phyloP scores from a whole-genome alignment of 2,329 filamentous ascomycete species.

The Cladosporium sp. region DNA sequence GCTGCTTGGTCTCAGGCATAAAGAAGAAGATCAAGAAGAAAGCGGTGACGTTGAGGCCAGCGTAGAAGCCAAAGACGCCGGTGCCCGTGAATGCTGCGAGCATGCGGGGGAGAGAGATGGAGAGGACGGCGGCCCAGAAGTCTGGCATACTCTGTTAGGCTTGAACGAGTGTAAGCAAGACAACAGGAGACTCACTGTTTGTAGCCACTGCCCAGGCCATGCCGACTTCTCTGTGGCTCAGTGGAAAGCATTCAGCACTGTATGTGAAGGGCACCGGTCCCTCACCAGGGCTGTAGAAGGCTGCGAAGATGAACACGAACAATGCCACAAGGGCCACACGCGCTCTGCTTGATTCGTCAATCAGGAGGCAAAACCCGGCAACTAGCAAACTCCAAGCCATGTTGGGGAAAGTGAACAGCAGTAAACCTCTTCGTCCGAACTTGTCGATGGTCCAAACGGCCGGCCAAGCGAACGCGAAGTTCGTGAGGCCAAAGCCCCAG shows the following conservation, averaged over 20 bases:
- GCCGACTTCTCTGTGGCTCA: constrained; percentile 64
- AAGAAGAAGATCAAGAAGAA: constrained; percentile 59
- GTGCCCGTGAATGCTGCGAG: constrained; percentile 43
- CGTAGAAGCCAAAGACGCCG: constrained; percentile 57
- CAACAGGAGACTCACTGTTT: constrained; percentile 31
- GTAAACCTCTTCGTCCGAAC: constrained; percentile 48
- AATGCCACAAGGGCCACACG: constrained; percentile 47
- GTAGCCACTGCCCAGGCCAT: constrained; percentile 66
- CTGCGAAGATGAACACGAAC: constrained; percentile 52
- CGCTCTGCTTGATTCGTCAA: constrained; percentile 35
- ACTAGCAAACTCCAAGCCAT: constrained; percentile 45
- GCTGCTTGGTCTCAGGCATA: constrained; percentile 33
- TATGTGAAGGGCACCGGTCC: constrained; percentile 61
- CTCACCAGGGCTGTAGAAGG: constrained; percentile 36
- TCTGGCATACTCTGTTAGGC: constrained; percentile 17
- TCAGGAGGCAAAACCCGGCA: constrained; percentile 48
- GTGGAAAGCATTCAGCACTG: constrained; percentile 62
- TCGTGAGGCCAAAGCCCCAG: constrained; percentile 52
- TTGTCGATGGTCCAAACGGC: constrained; percentile 55
- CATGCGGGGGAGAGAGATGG: constrained; percentile 45
- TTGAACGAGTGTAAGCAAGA: no score
- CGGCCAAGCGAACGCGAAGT: constrained; percentile 50
- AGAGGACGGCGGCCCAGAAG: constrained; percentile 46
- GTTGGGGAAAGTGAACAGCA: constrained; percentile 44
- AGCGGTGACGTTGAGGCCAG: constrained; percentile 51